Evolutionary conservation across 805 yeast genomes (phyloP).

Genomic region (Metschnikowia colocasiae): DNA sequence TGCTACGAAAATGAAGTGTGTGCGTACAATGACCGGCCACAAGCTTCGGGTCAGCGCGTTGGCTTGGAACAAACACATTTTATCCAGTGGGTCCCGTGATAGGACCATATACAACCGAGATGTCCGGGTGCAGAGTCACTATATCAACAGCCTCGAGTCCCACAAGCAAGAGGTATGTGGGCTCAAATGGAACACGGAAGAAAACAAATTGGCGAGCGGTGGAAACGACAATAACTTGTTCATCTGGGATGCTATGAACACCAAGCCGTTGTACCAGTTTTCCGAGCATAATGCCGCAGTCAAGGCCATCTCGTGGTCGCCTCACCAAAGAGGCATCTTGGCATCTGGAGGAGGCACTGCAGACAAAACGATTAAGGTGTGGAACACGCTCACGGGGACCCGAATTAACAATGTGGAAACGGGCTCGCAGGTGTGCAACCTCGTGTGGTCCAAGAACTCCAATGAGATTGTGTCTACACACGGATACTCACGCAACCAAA

Average conservation of each 20-base stretch:
- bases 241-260: conserved; percentile 80
- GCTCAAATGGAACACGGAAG: conserved; percentile 86
- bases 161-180: conserved; percentile 98
- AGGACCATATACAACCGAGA: conserved; percentile 82
- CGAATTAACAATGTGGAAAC: conserved; percentile 81
- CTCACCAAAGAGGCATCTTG: conserved; percentile 88
- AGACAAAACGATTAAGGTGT: conserved; percentile 81
- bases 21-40: conserved; percentile 92
- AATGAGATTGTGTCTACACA: conserved; percentile 93
- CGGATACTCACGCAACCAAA: conserved; percentile 87
- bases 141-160: conserved; percentile 60
- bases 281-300: conserved; percentile 91
- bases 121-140: conserved; percentile 83
- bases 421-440: conserved; percentile 93
- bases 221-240: conserved; percentile 87
- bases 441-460: conserved; percentile 88
- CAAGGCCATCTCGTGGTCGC: conserved; percentile 96
- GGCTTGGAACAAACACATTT: conserved; percentile 90
- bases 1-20: conserved; percentile 73
- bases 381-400: conserved; percentile 84
- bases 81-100: conserved; percentile 87
- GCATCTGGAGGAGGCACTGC: conserved; percentile 98
- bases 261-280: conserved; percentile 68
- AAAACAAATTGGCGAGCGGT: conserved; percentile 89
- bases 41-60: conserved; percentile 77